Conservation (phyloP, 768 basidiomycete genomes). For the Tricholoma terreum region DNA sequence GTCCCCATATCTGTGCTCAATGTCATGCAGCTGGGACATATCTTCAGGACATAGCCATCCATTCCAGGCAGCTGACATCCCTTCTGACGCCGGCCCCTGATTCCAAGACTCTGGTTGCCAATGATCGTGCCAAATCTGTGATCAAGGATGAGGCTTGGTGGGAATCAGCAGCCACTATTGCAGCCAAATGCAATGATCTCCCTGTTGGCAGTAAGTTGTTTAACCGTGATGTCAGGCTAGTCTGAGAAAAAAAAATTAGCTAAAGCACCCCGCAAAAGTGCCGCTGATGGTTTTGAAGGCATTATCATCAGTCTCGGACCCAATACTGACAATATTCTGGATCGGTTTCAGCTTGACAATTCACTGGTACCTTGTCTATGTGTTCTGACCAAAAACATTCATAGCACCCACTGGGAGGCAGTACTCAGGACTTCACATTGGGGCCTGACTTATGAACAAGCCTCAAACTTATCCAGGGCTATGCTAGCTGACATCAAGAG, state of each 20-base stretch:
- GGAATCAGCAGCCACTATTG: background rate
- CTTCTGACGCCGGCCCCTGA: background rate
- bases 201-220: background rate
- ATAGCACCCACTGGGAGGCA: conserved; percentile 6
- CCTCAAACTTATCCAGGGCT: conserved; percentile 3
- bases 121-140: background rate
- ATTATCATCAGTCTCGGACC: conserved; percentile 4
- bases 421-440: background rate
- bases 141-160: background rate
- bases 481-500: background rate
- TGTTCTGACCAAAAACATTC: background rate
- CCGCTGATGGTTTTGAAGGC: conserved; percentile 1
- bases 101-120: background rate
- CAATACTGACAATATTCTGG: background rate
- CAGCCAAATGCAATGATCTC: background rate
- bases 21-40: conserved; percentile 2
- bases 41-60: conserved; percentile 5
- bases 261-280: background rate
- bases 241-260: background rate
- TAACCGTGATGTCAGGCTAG: background rate
- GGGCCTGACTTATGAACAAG: conserved; percentile 10
- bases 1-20: conserved; percentile 3
- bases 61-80: no score
- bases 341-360: conserved; percentile 6
- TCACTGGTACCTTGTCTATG: background rate